phyloP scores from a whole-genome alignment of 768 basidiomycete species.

The Albatrellus ellisii region DNA sequence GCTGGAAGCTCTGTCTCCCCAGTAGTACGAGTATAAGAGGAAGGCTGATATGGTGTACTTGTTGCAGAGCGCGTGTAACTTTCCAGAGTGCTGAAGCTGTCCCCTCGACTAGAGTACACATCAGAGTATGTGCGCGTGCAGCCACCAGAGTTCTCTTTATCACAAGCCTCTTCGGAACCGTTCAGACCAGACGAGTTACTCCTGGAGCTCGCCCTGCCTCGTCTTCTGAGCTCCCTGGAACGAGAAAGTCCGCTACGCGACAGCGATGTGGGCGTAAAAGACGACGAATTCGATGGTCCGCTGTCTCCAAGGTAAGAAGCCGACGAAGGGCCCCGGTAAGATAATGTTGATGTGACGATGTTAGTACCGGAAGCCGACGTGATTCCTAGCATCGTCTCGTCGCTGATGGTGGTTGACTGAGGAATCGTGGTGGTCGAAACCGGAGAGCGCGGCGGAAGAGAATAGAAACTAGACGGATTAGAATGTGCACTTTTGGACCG shows the following conservation, averaged over 20 bases:
- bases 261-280: conserved; percentile 36
- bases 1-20: conserved; percentile 21
- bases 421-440: conserved; percentile 18
- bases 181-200: conserved; percentile 26
- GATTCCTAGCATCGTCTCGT: conserved; percentile 26
- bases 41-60: conserved; percentile 18
- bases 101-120: conserved; percentile 10
- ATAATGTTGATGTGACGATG: conserved; percentile 28
- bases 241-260: conserved; percentile 32
- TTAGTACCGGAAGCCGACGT: conserved; percentile 31
- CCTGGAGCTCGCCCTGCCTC: conserved; percentile 29
- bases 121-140: conserved; percentile 20
- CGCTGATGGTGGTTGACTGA: conserved; percentile 23
- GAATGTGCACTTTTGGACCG: conserved; percentile 17
- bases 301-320: conserved; percentile 41
- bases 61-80: conserved; percentile 7
- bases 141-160: conserved; percentile 40
- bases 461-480: conserved; percentile 22
- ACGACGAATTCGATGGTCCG: conserved; percentile 18
- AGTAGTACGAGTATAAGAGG: conserved; percentile 19
- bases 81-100: conserved; percentile 14
- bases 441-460: conserved; percentile 21
- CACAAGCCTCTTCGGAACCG: conserved; percentile 31
- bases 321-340: conserved; percentile 37
- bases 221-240: conserved; percentile 42